These are phyloP conservation scores for Mariannaea sp. DNA, from an alignment of 2,329 filamentous ascomycete species.

Conservation along the genomic window DNA sequence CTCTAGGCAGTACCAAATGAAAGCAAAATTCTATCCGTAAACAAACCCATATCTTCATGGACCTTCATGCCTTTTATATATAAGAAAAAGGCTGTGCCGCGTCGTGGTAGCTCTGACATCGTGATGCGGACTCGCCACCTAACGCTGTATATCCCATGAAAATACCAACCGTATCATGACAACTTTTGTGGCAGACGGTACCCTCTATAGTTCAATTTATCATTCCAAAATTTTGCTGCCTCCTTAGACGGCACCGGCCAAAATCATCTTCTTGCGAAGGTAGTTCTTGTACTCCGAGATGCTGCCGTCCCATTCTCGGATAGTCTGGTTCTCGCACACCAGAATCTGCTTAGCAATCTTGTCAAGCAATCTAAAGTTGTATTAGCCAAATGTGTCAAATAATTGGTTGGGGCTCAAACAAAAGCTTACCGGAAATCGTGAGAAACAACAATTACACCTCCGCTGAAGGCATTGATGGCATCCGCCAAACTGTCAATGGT, in stretches of 20 bases:
- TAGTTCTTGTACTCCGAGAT: constrained; percentile 98
- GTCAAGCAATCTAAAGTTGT: constrained; percentile 78
- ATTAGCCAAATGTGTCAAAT: constrained; percentile 24
- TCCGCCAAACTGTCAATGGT: constrained; percentile 98
- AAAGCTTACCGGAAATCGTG: constrained; percentile 92
- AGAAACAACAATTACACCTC: constrained; percentile 96
- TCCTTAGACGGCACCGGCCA: constrained; percentile 78
- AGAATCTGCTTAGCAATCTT: constrained; percentile 99
- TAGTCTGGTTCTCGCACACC: constrained; percentile 97
- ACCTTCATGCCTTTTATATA: constrained; percentile 37
- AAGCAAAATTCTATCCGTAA: constrained; percentile 44
- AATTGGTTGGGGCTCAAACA: constrained; percentile 7
- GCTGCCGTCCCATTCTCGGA: constrained; percentile 82
- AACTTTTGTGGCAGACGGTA: constrained; percentile 38
- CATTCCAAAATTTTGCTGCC: constrained; percentile 25
- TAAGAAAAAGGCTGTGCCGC: constrained; percentile 38
- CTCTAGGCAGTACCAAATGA: constrained; percentile 33
- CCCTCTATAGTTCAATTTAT: constrained; percentile 40
- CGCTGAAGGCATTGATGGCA: constrained; percentile 94
- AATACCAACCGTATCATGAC: constrained; percentile 37
- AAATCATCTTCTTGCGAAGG: constrained; percentile 98
- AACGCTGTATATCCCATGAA: constrained; percentile 38
- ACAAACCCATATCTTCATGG: constrained; percentile 40
- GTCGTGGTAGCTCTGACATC: constrained; percentile 38
- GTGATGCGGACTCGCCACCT: constrained; percentile 37